Conservation (phyloP, 345 rosid species). For the Hirschfeldia incana region DNA sequence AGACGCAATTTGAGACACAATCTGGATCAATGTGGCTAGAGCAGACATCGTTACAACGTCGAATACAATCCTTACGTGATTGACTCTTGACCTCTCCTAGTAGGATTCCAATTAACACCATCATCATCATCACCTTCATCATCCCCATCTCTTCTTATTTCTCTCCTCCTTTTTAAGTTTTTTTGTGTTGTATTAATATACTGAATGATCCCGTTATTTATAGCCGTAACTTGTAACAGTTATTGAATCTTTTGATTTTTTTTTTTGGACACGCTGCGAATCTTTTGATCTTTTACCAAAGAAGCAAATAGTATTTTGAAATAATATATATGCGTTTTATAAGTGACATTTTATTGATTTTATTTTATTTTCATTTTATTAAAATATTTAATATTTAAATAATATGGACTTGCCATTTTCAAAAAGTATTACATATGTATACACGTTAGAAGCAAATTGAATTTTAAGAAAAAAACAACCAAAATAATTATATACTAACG, state of each 20-base stretch:
- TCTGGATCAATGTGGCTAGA: neutral
- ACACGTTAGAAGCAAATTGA: too few species aligned
- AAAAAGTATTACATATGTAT: too few species aligned
- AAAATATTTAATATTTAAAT: too few species aligned
- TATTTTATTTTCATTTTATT: too few species aligned
- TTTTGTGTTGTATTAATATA: neutral
- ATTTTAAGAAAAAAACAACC: too few species aligned
- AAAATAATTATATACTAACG: too few species aligned
- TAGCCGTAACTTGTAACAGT: neutral
- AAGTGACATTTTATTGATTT: too few species aligned
- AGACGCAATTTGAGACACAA: neutral
- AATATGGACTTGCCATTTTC: too few species aligned
- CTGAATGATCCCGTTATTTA: neutral
- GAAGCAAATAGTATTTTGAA: too few species aligned
- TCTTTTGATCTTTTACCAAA: neutral
- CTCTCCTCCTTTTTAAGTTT: neutral
- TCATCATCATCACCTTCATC: neutral
- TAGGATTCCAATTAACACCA: neutral
- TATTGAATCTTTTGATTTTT: neutral
- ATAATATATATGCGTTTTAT: too few species aligned
- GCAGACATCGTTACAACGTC: neutral
- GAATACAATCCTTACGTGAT: neutral
- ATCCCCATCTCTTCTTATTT: neutral
- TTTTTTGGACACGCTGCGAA: too few species aligned
- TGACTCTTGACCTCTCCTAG: neutral